These are phyloP conservation scores for Elaeis oleifera DNA, from an alignment of 202 grass and related monocot genomes.

Conservation along the genomic window DNA sequence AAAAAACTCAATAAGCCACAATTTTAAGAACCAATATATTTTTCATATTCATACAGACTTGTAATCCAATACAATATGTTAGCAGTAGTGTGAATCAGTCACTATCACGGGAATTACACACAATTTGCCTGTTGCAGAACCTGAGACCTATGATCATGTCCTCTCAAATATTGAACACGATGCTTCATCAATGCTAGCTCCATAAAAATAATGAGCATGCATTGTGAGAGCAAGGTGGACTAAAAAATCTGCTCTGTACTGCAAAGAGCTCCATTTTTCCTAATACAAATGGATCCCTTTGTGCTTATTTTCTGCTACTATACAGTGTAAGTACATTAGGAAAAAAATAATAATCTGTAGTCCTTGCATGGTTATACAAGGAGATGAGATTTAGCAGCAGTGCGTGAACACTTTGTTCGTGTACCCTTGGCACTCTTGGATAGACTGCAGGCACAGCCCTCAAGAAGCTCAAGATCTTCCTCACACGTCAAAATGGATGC, in stretches of 20 bases:
- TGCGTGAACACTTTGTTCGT: conserved; percentile 59
- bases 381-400: conserved; percentile 32
- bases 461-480: no score
- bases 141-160: no score
- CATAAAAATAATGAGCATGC: conserved; percentile 44
- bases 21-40: no score
- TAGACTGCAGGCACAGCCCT: no score
- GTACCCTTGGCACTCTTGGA: conserved; percentile 17
- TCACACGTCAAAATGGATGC: no score
- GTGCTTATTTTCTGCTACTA: background rate
- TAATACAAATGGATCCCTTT: background rate
- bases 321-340: background rate
- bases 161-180: no score
- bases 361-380: conserved; percentile 15
- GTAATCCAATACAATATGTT: background rate
- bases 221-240: conserved; percentile 50
- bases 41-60: no score
- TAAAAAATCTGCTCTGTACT: conserved; percentile 25
- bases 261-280: background rate
- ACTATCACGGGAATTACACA: conserved; percentile 14
- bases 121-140: conserved; percentile 13
- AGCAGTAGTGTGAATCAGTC: conserved; percentile 23
- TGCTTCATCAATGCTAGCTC: conserved; percentile 40
- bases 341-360: conserved; percentile 3
- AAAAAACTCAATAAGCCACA: no score